Evolutionary conservation across 2,329 filamentous ascomycete genomes (phyloP).

Genomic region (Claviceps pazoutovae): DNA sequence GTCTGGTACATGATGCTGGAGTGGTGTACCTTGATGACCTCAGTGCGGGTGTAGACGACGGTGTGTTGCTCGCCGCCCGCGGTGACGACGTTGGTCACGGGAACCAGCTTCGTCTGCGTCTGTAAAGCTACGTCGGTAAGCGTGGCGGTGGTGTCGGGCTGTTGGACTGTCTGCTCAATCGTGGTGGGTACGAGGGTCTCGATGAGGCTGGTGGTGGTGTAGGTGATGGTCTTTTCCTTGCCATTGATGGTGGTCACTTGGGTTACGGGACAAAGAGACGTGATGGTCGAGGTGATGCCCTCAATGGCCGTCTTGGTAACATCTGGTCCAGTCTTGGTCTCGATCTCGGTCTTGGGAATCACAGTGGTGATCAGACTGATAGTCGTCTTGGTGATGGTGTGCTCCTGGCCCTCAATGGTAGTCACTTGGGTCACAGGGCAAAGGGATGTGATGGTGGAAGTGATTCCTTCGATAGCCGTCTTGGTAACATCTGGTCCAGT

Average conservation of each 20-base stretch:
- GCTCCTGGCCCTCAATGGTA: conserved; percentile 6
- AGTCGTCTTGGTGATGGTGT: not conserved
- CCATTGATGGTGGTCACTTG: conserved; percentile 30
- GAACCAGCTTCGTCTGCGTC: conserved; percentile 23
- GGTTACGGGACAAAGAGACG: conserved; percentile 30
- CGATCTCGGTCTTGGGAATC: not conserved
- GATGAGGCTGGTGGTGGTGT: conserved; percentile 26
- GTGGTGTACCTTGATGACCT: conserved; percentile 15
- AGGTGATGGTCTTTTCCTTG: conserved; percentile 20
- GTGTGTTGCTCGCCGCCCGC: conserved; percentile 17
- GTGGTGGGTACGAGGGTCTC: conserved; percentile 21
- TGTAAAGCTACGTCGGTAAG: conserved; percentile 17
- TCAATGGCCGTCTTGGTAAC: conserved; percentile 19
- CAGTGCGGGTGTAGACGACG: conserved; percentile 12
- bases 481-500: not conserved
- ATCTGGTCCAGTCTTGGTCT: conserved; percentile 17
- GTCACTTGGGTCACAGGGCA: not conserved
- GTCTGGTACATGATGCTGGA: conserved; percentile 20
- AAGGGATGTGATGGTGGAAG: not conserved
- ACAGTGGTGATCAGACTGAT: not conserved
- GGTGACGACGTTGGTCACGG: conserved; percentile 21
- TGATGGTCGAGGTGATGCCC: conserved; percentile 27
- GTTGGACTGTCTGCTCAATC: conserved; percentile 15
- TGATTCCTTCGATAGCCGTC: not conserved
- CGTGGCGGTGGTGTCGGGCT: conserved; percentile 5